phyloP scores from a whole-genome alignment of 306 rosid genomes.

The Aeschynomene evenia region DNA sequence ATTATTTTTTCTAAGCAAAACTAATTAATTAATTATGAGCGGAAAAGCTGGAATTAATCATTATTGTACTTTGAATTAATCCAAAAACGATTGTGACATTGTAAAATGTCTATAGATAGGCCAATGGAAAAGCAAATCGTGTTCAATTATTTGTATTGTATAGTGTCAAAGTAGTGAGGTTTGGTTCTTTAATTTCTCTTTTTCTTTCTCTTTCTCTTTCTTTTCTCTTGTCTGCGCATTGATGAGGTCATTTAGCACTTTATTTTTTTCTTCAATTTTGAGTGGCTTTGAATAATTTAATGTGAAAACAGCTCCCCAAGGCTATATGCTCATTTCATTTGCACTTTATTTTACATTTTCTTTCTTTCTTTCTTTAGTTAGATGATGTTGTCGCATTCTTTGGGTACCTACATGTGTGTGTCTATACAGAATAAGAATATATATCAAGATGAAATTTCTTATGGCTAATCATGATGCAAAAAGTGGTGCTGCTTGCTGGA shows the following conservation, averaged over 20 bases:
- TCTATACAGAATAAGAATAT: conserved; percentile 28
- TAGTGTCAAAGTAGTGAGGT: conserved; percentile 29
- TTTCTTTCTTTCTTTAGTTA: conserved; percentile 32
- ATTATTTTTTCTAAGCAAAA: conserved; percentile 2
- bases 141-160: conserved; percentile 23
- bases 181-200: background rate
- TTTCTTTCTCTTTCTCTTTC: background rate
- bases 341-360: conserved; percentile 14
- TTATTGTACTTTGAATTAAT: conserved; percentile 36
- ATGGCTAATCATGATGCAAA: conserved; percentile 37
- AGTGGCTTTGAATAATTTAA: conserved; percentile 37
- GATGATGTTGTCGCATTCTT: conserved; percentile 55
- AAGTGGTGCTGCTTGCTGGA: background rate
- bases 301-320: conserved; percentile 16
- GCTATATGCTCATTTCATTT: conserved; percentile 23
- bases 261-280: conserved; percentile 23
- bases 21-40: conserved; percentile 10
- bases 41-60: conserved; percentile 20
- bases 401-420: conserved; percentile 37
- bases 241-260: conserved; percentile 55
- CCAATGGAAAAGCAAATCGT: conserved; percentile 17
- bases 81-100: conserved; percentile 12
- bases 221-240: conserved; percentile 16
- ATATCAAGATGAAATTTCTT: conserved; percentile 32
- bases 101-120: background rate